A percentile compares a stretch with the other conserved stretches of the same genome.
phyloP scores from a whole-genome alignment of 768 basidiomycete species.

The Pleurotus salmoneostramineus region DNA sequence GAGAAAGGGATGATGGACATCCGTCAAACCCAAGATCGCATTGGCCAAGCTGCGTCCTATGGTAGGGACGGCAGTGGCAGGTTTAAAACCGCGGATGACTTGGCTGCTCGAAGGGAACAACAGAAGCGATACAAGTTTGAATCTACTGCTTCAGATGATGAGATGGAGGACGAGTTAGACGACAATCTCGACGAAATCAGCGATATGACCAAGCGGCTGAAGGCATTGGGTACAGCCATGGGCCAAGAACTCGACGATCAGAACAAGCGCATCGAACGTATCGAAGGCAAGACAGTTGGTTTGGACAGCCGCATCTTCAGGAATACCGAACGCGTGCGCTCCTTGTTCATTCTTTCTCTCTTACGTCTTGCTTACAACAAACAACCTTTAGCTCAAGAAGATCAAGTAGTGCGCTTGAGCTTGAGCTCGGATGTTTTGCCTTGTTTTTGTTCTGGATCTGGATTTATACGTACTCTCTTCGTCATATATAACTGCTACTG shows the following conservation, averaged over 20 bases:
- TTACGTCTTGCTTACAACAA: conserved; percentile 3
- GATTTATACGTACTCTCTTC: not conserved
- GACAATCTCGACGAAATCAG: conserved; percentile 86
- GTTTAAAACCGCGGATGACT: conserved; percentile 46
- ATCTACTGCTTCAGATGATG: conserved; percentile 85
- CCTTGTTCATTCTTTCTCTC: not conserved
- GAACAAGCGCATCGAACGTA: conserved; percentile 72
- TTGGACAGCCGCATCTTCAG: conserved; percentile 74
- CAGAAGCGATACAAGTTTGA: conserved; percentile 91
- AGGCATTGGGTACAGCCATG: conserved; percentile 77
- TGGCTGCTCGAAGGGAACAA: conserved; percentile 58
- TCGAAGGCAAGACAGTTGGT: conserved; percentile 73
- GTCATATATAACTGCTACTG: not conserved
- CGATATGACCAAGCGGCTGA: conserved; percentile 72
- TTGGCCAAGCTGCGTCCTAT: conserved; percentile 71
- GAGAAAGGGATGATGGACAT: conserved; percentile 86
- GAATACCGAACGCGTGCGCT: conserved; percentile 77
- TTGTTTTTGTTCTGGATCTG: not conserved
- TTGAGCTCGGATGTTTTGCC: not conserved
- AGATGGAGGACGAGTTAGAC: conserved; percentile 92
- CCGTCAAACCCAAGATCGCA: conserved; percentile 80
- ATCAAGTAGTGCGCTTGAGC: conserved; percentile 39
- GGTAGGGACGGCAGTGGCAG: conserved; percentile 40
- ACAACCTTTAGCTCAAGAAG: conserved; percentile 47
- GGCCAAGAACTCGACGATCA: conserved; percentile 87